These are phyloP conservation scores for Glycine latifolia DNA, from an alignment of 306 rosid genomes.

Conservation along the genomic window DNA sequence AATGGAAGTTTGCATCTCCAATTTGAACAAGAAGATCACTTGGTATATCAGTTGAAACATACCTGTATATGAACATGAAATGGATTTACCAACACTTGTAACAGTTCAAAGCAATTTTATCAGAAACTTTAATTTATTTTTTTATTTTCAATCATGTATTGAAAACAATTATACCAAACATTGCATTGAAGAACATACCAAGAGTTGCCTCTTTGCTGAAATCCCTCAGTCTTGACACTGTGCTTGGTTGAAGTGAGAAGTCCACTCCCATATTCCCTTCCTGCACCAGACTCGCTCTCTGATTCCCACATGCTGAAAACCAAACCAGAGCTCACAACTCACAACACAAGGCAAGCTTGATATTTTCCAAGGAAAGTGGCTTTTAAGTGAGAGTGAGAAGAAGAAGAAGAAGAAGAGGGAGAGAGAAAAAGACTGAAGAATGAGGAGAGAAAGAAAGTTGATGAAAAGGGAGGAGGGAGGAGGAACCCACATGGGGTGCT, in stretches of 20 bases:
- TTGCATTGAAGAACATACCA: constrained; percentile 65
- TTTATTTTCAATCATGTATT: neutral
- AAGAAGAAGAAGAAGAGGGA: neutral
- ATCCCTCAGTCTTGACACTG: constrained; percentile 79
- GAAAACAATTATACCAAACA: too few relatives aligned
- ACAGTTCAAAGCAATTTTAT: neutral
- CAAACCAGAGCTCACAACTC: constrained; percentile 13
- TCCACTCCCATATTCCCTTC: constrained; percentile 75
- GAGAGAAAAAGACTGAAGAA: neutral
- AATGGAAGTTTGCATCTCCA: constrained; percentile 73
- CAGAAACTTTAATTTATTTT: neutral
- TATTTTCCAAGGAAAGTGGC: constrained; percentile 41
- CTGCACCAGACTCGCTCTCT: constrained; percentile 72
- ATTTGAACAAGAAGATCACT: constrained; percentile 84
- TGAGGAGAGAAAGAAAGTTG: constrained; percentile 29
- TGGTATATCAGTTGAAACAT: constrained; percentile 90
- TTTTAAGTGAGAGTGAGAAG: constrained; percentile 42
- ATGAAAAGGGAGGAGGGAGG: constrained; percentile 39
- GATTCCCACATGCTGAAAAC: constrained; percentile 90
- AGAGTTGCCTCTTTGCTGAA: constrained; percentile 77
- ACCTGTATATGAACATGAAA: constrained; percentile 57
- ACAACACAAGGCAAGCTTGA: neutral
- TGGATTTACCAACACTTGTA: neutral
- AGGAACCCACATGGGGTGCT: constrained; percentile 74
- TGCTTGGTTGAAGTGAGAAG: constrained; percentile 68